Base-by-base conservation (phyloP, 208 protist species). In the Crithidia mellificae region DNA sequence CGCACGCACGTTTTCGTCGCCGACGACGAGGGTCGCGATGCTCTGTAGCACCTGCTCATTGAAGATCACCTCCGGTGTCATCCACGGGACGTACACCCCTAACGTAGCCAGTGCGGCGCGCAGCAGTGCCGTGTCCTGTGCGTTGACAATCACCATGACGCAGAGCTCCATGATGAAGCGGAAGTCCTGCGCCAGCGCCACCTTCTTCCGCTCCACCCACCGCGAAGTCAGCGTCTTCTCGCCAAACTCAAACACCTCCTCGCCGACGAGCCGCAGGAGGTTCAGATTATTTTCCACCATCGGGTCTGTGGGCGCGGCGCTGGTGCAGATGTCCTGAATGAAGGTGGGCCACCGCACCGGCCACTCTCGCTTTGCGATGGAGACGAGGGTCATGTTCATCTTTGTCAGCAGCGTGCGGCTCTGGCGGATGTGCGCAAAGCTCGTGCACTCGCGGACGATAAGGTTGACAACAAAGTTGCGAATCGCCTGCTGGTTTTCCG, bases 291-390 rank as follows among this genome's bases (percentile, higher is more conserved):
- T 99, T 68, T 99, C 89, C 51, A 98, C 98, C 74, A 99, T 74
- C 2, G 90, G 87, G 64, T 98, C 92, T 58, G 80, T 91, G 0
- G 87, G 95, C 20, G 90, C 85, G 14, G 88, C 94, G 39, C 96
- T 91, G n/a, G 84, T 88, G 41, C 98, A 93, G 57, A 99, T 95
- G 46, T 99, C 98, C 29, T 92, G 73, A 72, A 99, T 98, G 83
- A 99, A 99, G 41, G 78, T 94, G 0, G 90, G 91, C 98, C 98
- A 99, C 55, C 98, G 87, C 32, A 97, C 71, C 17, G 98, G 98
- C 98, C 98, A 99, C 74, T 99, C 98, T 30, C 99, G 89, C 82
- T 99, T 99, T 6, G 99, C 77, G 54, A 99, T 99, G 79, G 78
- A 84, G 2, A 98, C 91, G 9, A 98, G 77, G 19, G 88, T 88